Evolutionary conservation across 495 filamentous ascomycete species (phyloP).

Genomic region (Neurospora tetrasperma): DNA sequence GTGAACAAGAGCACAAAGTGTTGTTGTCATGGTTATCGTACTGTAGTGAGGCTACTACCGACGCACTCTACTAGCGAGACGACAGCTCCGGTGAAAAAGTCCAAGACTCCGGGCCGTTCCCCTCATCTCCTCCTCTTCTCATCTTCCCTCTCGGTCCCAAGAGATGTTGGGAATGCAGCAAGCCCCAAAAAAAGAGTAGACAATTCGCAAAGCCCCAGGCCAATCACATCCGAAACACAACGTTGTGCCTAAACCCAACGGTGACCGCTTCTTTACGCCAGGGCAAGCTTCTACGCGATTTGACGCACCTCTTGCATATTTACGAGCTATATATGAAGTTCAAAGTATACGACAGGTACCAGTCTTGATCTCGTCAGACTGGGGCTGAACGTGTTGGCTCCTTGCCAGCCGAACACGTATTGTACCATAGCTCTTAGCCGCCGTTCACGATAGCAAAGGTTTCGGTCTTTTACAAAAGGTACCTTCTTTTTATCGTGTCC

Average conservation of each 20-base stretch:
- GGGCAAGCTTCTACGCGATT: not conserved
- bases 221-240: conserved; percentile 13
- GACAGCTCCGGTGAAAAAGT: not conserved
- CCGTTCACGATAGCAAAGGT: not conserved
- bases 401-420: not conserved
- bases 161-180: not conserved
- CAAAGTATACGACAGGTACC: not conserved
- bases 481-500: not conserved
- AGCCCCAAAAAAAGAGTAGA: not conserved
- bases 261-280: conserved; percentile 12
- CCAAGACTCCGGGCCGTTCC: not conserved
- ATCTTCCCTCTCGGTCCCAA: not conserved
- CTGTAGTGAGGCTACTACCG: not conserved
- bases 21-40: not conserved
- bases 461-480: not conserved
- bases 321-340: not conserved
- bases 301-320: not conserved
- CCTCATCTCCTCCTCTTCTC: conserved; percentile 1
- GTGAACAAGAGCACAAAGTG: not conserved
- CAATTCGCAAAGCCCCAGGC: not conserved
- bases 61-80: not conserved
- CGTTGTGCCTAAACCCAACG: conserved; percentile 23
- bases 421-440: not conserved
- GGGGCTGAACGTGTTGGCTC: not conserved
- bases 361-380: not conserved